Base-by-base conservation (phyloP, 495 filamentous ascomycete genomes). In the Penicillium angulare region DNA sequence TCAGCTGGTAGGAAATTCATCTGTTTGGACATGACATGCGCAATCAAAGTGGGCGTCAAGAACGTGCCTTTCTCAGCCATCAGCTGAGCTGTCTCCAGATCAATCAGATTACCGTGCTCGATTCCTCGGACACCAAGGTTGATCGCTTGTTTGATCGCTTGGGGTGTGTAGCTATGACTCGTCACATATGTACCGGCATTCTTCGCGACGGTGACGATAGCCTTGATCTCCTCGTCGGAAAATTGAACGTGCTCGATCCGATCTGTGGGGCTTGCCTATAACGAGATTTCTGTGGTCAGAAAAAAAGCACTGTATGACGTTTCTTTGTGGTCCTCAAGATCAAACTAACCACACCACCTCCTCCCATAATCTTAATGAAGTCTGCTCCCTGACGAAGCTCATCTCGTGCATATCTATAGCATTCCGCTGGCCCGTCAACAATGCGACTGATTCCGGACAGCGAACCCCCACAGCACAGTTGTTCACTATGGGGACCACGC, bases 361-460 rank as follows among this genome's bases (percentile, higher is more conserved):
- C 72, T 6, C 67, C 63, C 79, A 82, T 81, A 45, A 82, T 81
- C 61, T 82, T 82, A 61, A 82, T 71, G 46, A 81, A 81, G 39
- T 81, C 73, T 1, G 78, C 73, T 0, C 79, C 79, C 9, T 57
- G 61, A 4, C 79, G 67, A 7, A 82, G 57, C 58, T 79, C 74
- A 31, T 81, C 78, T 8, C 79, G 64, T 0, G 71, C 76, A 43
- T 54, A 68, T 20, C 68, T 70, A 17, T 77, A 60, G 49, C 78
- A 81, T 38, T 73, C 74, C 1, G 74, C 57, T 1, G 75, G 74
- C 3, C 79, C 78, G 49, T 82, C 76, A 22, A 69, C 71, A 0
- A 81, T 48, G 5, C 74, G 57, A 2, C 69, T 72, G 7, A 70
- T 59, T 3, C 59, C 63, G 3, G 56, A 47, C 0, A 52, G 18